Base-by-base conservation (phyloP, 2,329 filamentous ascomycete genomes). In the Cordyceps javanica region DNA sequence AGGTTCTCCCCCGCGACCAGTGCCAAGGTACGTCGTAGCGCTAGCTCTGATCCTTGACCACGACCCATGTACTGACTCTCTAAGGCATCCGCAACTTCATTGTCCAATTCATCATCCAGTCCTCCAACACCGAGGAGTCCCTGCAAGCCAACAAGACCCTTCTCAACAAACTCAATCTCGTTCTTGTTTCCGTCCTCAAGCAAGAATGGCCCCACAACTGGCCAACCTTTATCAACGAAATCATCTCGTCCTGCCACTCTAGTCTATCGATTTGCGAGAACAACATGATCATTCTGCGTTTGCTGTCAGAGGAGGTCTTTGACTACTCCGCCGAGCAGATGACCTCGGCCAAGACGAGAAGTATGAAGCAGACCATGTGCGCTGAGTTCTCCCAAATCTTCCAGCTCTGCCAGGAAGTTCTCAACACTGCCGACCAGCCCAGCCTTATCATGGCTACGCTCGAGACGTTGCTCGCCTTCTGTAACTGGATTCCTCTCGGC, bases 151-250 rank as follows among this genome's bases (percentile, higher is more conserved):
- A 97, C 75, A 88, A 90, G 69, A 92, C 92, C 34, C 85, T 99
- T 60, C 80, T 99, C 69, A 97, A 97, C 82, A 99, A 99, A 80
- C 86, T 99, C 61, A 99, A 99, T 70, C 83, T 99, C 67, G 93
- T 97, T 59, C 88, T 99, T 62, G 91, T 99, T 66, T 97, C 92
- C 59, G 93, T 99, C 62, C 80, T 99, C 69, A 99, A 99, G 81
- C 94, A 99, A 76, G 94, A 99, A 75, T 99, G 94, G 94, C 94
- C 94, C 58, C 93, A 97, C 76, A 96, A 99, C 80, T 99, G 95
- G 94, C 94, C 95, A 11, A 96, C 91, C 21, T 99, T 99, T 75
- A 97, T 99, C 82, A 97, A 97, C 79, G 94, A 99, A 78, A 99
- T 99, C 74, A 91, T 99, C 67, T 89, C 91, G 23, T 93, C 94